Evolutionary conservation across 306 rosid genomes (phyloP).

Genomic region (Citrullus amarus): DNA sequence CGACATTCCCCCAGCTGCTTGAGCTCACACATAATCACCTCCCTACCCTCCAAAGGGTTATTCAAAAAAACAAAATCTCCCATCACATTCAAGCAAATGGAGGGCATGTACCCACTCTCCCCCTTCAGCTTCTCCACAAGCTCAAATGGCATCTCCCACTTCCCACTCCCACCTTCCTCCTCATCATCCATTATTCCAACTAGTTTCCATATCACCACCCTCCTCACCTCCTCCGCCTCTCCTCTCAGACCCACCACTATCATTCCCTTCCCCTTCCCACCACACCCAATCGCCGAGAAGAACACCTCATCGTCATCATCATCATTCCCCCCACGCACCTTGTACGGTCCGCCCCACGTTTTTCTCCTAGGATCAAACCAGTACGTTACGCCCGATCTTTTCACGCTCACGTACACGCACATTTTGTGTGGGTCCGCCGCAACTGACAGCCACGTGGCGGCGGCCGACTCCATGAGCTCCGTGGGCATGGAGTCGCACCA

Average conservation of each 20-base stretch:
- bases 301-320: not conserved
- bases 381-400: not conserved
- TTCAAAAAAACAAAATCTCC: conserved; percentile 35
- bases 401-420: not conserved
- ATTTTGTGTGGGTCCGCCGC: not conserved
- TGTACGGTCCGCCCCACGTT: not conserved
- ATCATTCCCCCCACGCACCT: not conserved
- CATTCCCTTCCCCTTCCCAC: not conserved
- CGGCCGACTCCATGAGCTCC: not conserved
- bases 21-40: conserved; percentile 36
- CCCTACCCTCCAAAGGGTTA: conserved; percentile 22
- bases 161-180: not conserved
- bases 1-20: conserved; percentile 13
- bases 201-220: not conserved
- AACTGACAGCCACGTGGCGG: not conserved
- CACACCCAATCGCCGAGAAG: not conserved
- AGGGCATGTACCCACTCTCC: conserved; percentile 21
- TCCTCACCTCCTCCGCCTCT: not conserved
- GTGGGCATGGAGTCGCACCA: not conserved
- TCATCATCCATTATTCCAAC: no score
- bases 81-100: conserved; percentile 26
- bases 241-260: not conserved
- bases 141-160: conserved; percentile 10
- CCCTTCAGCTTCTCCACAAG: conserved; percentile 30
- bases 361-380: not conserved